Evolutionary conservation across 1,139 yeast species (phyloP).

Genomic region (Candida tropicalis): DNA sequence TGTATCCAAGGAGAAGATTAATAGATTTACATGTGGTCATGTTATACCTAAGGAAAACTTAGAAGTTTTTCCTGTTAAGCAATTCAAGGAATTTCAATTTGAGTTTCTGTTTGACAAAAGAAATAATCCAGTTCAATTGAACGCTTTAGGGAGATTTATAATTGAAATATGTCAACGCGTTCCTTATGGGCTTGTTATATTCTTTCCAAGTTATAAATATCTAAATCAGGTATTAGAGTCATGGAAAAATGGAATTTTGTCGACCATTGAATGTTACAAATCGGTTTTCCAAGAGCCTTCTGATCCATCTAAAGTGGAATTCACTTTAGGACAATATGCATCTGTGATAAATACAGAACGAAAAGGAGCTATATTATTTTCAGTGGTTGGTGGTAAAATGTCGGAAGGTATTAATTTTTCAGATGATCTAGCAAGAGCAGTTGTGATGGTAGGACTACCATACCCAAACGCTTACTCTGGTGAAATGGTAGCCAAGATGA

Average conservation of each 20-base stretch:
- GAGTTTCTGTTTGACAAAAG: conserved; percentile 75
- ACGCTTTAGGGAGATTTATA: conserved; percentile 55
- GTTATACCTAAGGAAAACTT: conserved; percentile 75
- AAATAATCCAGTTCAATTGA: conserved; percentile 46
- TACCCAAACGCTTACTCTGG: conserved; percentile 86
- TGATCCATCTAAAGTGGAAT: conserved; percentile 42
- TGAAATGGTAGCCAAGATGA: conserved; percentile 74
- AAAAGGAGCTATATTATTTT: conserved; percentile 68
- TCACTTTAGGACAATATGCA: conserved; percentile 54
- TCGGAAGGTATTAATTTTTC: conserved; percentile 95
- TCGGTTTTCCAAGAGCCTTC: conserved; percentile 60
- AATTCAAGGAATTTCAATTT: conserved; percentile 31
- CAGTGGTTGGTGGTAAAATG: conserved; percentile 93
- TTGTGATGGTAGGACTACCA: conserved; percentile 87
- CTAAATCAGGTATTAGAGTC: conserved; percentile 47
- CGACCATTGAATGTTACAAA: conserved; percentile 40
- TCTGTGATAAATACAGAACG: conserved; percentile 22
- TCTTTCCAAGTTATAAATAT: conserved; percentile 85
- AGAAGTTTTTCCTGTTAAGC: conserved; percentile 55
- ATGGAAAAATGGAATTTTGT: conserved; percentile 51
- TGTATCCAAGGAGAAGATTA: conserved; percentile 39
- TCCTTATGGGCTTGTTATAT: conserved; percentile 79
- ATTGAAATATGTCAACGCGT: conserved; percentile 44
- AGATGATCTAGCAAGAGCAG: conserved; percentile 83
- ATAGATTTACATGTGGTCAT: conserved; percentile 77